Percentiles rank a stretch among this genome's conserved stretches.
These are phyloP conservation scores for Tephrocybe sp. DNA, from an alignment of 768 basidiomycete species.

Conservation along the genomic window DNA sequence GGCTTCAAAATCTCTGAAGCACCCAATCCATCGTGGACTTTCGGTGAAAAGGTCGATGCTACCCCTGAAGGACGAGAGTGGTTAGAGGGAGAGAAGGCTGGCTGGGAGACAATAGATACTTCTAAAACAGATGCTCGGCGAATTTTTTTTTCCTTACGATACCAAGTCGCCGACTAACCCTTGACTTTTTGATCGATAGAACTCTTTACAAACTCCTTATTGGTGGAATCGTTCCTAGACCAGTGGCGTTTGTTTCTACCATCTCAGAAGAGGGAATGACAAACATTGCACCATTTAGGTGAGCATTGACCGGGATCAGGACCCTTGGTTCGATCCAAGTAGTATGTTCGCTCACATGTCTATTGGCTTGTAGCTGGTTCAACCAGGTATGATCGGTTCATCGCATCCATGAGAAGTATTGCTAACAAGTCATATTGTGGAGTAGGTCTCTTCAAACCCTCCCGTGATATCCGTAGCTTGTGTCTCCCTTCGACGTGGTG, in stretches of 20 bases:
- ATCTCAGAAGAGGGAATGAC: slow-evolving; percentile 45
- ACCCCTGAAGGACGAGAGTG: slow-evolving; percentile 37
- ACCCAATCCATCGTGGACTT: slow-evolving; percentile 39
- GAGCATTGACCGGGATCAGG: neutral
- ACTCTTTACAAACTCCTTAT: slow-evolving; percentile 45
- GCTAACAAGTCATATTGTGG: slow-evolving; percentile 18
- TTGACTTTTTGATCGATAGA: slow-evolving; percentile 15
- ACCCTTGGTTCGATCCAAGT: no score
- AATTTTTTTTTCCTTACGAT: slow-evolving; percentile 1
- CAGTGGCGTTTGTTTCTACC: slow-evolving; percentile 70
- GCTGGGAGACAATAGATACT: slow-evolving; percentile 37
- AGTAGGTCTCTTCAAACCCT: slow-evolving; percentile 53
- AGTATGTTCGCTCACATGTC: neutral
- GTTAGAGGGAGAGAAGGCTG: slow-evolving; percentile 39
- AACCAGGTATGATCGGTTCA: slow-evolving; percentile 25
- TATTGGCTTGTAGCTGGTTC: slow-evolving; percentile 37
- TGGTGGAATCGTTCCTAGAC: slow-evolving; percentile 60
- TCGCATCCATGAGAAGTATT: neutral
- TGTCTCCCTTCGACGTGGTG: slow-evolving; percentile 17
- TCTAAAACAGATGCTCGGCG: slow-evolving; percentile 32
- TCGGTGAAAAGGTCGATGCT: slow-evolving; percentile 28
- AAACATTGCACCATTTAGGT: slow-evolving; percentile 64
- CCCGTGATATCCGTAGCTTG: slow-evolving; percentile 60
- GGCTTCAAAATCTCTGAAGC: slow-evolving; percentile 28
- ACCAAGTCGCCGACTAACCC: neutral